Percentiles rank a stretch among this genome's conserved stretches.
phyloP scores from a whole-genome alignment of 176 grass and related monocot genomes.

The Carex scoparia region DNA sequence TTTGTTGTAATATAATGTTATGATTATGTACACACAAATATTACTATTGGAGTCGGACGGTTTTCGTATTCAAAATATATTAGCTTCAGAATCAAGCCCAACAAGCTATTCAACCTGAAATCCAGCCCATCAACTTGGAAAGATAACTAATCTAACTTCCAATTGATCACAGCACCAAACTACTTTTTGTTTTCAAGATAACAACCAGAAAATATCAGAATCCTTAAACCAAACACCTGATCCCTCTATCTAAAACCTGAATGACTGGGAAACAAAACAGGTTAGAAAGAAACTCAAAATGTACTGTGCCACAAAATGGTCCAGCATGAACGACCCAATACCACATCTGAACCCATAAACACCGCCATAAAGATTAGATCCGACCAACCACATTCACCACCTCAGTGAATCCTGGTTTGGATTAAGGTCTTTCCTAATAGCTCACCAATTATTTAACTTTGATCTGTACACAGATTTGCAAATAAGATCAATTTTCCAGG shows the following conservation, averaged over 20 bases:
- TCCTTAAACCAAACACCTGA: neutral
- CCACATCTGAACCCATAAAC: neutral
- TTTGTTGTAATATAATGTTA: neutral
- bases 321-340: neutral
- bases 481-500: too few relatives aligned
- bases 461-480: neutral
- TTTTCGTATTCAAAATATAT: neutral
- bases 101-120: neutral
- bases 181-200: neutral
- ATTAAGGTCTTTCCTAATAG: neutral
- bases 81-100: neutral
- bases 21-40: neutral
- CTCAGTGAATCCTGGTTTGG: neutral
- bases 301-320: neutral
- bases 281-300: neutral
- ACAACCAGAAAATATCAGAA: neutral
- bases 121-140: neutral
- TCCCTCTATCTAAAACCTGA: neutral
- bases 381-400: neutral
- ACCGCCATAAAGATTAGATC: neutral
- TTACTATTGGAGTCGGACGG: neutral
- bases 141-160: neutral
- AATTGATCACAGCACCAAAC: neutral
- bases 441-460: too few relatives aligned
- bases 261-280: neutral